Percentiles rank a stretch among this genome's conserved stretches.
phyloP scores from a whole-genome alignment of 2,329 filamentous ascomycete genomes.

The Chalaropsis ovoidea region DNA sequence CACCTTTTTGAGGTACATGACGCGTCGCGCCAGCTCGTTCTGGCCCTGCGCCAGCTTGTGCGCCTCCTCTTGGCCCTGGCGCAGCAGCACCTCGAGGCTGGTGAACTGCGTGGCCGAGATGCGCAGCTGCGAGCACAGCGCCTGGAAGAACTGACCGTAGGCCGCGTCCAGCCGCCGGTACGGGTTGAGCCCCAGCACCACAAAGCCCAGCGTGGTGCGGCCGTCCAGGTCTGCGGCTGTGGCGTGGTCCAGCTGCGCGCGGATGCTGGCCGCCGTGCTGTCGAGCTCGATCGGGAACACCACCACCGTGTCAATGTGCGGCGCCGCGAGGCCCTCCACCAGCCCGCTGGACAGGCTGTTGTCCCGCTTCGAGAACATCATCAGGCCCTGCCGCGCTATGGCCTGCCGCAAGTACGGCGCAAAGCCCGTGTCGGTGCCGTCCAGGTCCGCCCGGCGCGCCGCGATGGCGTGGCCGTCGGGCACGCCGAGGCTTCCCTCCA shows the following conservation, averaged over 20 bases:
- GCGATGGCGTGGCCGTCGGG: conserved; percentile 53
- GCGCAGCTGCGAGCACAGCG: conserved; percentile 20
- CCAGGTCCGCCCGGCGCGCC: conserved; percentile 55
- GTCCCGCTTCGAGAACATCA: conserved; percentile 57
- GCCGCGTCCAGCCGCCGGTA: conserved; percentile 69
- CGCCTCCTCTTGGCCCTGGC: conserved; percentile 73
- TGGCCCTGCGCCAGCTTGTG: conserved; percentile 57
- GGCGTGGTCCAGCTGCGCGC: conserved; percentile 68
- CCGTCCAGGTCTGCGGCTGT: conserved; percentile 34
- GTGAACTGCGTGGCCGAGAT: conserved; percentile 15
- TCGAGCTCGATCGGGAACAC: conserved; percentile 72
- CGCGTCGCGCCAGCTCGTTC: conserved; percentile 53
- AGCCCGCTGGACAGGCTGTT: conserved; percentile 51
- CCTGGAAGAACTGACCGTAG: conserved; percentile 62
- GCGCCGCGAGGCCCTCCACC: conserved; percentile 56
- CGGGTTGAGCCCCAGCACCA: conserved; percentile 35
- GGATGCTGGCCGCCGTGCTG: conserved; percentile 51
- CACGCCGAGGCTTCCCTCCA: conserved; percentile 64
- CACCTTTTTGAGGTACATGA: conserved; percentile 37
- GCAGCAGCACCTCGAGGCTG: conserved; percentile 51
- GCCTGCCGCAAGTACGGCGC: conserved; percentile 65
- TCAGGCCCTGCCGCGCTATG: conserved; percentile 54
- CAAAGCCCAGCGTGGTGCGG: conserved; percentile 18
- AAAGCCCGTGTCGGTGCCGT: conserved; percentile 60
- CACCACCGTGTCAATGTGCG: conserved; percentile 63